A percentile compares a stretch with the other conserved stretches of the same genome.
Conservation (phyloP, 305 asterid species). For the Solanum hybrid region DNA sequence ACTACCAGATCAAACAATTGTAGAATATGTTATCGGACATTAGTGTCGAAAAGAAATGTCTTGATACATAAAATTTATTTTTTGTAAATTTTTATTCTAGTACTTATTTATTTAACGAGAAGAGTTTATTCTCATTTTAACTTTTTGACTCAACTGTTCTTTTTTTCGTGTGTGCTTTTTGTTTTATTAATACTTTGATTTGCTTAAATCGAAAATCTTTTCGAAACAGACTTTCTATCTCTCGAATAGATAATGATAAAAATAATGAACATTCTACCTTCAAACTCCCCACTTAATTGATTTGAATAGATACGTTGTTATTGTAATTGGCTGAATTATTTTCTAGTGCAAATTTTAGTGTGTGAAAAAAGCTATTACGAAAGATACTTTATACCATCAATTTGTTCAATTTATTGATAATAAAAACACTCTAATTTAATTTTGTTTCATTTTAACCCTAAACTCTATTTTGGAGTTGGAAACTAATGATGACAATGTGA, state of each 20-base stretch:
- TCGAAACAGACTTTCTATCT: neutral
- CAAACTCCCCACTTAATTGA: neutral
- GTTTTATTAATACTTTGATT: too few relatives aligned
- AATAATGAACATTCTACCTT: neutral
- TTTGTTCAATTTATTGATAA: neutral
- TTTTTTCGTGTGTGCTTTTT: neutral
- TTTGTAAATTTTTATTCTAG: neutral
- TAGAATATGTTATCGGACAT: neutral
- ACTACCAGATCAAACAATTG: neutral
- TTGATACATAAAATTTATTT: too few relatives aligned
- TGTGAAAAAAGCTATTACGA: neutral
- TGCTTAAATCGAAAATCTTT: neutral
- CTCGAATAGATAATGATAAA: neutral
- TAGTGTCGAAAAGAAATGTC: too few relatives aligned
- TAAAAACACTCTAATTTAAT: neutral
- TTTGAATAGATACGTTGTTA: neutral
- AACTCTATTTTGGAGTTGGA: neutral
- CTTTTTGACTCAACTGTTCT: neutral
- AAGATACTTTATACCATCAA: neutral
- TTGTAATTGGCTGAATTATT: neutral
- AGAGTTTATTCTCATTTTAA: neutral
- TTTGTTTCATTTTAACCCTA: neutral
- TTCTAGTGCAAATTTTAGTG: neutral
- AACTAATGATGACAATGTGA: neutral
- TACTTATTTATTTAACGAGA: too few relatives aligned